Conservation (phyloP, 2,329 filamentous ascomycete genomes). For the Botrytis byssoidea region DNA sequence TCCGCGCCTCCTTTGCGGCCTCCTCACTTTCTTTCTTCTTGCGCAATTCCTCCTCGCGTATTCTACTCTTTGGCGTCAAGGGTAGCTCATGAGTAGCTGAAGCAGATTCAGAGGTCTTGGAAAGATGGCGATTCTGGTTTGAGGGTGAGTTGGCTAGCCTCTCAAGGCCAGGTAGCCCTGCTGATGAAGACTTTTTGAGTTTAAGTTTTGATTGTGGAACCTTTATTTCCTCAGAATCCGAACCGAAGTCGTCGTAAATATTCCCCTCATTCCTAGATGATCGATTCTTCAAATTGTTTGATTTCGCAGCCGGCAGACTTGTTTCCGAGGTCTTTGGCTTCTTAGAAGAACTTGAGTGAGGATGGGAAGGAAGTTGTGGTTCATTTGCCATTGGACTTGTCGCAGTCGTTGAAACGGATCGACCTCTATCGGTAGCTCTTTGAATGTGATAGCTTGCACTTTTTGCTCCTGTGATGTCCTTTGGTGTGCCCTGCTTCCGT, state of each 20-base stretch:
- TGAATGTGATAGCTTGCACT: constrained; percentile 34
- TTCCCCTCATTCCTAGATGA: constrained; percentile 22
- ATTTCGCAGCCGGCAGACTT: not conserved
- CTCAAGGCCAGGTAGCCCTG: constrained; percentile 25
- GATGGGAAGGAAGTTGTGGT: constrained; percentile 22
- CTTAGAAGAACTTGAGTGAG: constrained; percentile 7
- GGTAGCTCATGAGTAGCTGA: constrained; percentile 28
- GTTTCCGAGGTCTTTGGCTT: constrained; percentile 24
- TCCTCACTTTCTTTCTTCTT: constrained; percentile 25
- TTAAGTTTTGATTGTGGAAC: constrained; percentile 28
- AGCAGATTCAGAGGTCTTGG: constrained; percentile 20
- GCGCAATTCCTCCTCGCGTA: constrained; percentile 26
- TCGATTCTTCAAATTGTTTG: not conserved
- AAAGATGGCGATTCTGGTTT: constrained; percentile 23
- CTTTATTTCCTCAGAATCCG: constrained; percentile 27
- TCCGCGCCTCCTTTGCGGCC: constrained; percentile 24
- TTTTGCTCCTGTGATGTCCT: constrained; percentile 25
- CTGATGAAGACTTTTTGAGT: constrained; percentile 24
- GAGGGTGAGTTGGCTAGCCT: constrained; percentile 29
- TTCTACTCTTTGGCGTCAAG: constrained; percentile 33
- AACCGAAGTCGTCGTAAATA: constrained; percentile 34
- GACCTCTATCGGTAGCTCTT: constrained; percentile 31
- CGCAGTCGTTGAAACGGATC: constrained; percentile 34
- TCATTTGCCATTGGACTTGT: constrained; percentile 33
- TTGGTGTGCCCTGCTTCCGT: constrained; percentile 8